Evolutionary conservation across 805 yeast genomes (phyloP), one percentile per base, ranked within the genome.

Genomic region (Zygotorulaspora florentina): DNA sequence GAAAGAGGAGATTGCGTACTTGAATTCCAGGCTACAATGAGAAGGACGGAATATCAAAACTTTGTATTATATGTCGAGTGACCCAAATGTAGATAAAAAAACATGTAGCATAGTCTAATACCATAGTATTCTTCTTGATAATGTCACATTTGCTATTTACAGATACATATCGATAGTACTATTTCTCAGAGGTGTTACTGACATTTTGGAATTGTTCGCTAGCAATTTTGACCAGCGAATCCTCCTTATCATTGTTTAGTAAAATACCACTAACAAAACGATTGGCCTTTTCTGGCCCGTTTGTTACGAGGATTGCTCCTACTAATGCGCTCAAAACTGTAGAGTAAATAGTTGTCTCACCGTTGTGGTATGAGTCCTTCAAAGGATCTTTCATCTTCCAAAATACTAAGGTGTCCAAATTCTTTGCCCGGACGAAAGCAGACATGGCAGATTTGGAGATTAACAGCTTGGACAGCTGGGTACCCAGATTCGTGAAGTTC

Each of bases 1-100:
- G 57, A 84, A 84, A 58, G 90, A 85, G 54, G 96, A 89, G 58
- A 85, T 90, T 57, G 89, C 82, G 3, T 81, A 83, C 53, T 74
- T 88, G 54, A 90, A 88, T 66, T 81, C 87, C 10, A 76, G 85
- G 54, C 62, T 82, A 45, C 48, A 50, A 23, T 52, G 47, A 39
- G 37, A 9, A 16, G 27, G 16, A 16, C 5, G 9, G 9, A 16
- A 29, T 36, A 42, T 9, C 28, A 39, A 34, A 25, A 15, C 33
- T n/a, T 27, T 33, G 36, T 33, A 33, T 33, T 33, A 33, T 33
- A 33, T 33, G 16, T 33, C 20, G 9, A 29, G 15, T 29, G 33
- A 29, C 15, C 15, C 15, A 4, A 29, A 9, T 29, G 8, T 29
- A 29, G 33, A 29, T 29, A 29, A 5, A 12, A 8, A 29, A 29